Conservation (phyloP, 345 rosid species). For the Theobroma cacao region DNA sequence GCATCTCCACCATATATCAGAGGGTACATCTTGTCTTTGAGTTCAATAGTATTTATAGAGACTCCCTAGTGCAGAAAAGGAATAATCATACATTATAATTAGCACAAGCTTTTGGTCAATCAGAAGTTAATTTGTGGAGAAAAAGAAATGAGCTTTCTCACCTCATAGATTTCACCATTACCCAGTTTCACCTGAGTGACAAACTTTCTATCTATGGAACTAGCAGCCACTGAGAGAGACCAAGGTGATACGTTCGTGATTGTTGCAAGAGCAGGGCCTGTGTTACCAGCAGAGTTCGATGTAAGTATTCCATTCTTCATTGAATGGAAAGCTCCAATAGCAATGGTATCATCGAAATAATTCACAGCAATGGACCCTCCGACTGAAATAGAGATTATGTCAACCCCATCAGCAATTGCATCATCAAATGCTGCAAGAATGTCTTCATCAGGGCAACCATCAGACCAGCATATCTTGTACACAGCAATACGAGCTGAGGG, state of each 20-base stretch:
- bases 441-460: conserved; percentile 24
- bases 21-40: conserved; percentile 9
- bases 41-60: conserved; percentile 8
- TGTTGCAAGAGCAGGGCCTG: conserved; percentile 46
- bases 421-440: conserved; percentile 42
- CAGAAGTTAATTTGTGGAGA: neutral
- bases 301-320: conserved; percentile 68
- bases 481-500: conserved; percentile 31
- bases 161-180: conserved; percentile 40
- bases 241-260: conserved; percentile 79
- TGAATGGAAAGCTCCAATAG: conserved; percentile 83
- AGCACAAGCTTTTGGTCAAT: neutral
- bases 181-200: conserved; percentile 53
- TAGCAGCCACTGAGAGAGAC: conserved; percentile 78
- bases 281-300: conserved; percentile 68
- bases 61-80: neutral
- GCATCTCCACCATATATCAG: conserved; percentile 13
- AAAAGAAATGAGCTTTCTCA: conserved; percentile 19
- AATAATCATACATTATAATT: neutral
- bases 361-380: neutral
- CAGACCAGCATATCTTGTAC: conserved; percentile 32
- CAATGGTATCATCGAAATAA: conserved; percentile 37
- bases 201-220: conserved; percentile 55
- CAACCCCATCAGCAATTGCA: conserved; percentile 37
- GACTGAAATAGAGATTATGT: conserved; percentile 21